Conservation (phyloP, 257 asterid genomes). For the Capsicum chinense region DNA sequence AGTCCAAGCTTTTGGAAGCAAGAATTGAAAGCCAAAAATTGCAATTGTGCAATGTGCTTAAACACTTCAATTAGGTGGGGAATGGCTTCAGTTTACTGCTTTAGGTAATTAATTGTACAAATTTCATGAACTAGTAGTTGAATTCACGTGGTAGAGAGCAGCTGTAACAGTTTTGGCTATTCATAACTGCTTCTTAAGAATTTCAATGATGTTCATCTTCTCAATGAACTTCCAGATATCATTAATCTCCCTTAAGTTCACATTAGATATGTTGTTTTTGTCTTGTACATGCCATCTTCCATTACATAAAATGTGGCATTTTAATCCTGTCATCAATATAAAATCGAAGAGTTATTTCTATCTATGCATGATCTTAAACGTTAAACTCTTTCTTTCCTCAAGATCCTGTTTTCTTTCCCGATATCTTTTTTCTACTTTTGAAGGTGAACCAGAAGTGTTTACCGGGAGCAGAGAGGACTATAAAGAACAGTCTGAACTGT, state of each 20-base stretch:
- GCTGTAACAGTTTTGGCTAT: background rate
- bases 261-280: background rate
- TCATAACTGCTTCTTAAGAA: background rate
- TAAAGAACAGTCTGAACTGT: background rate
- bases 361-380: background rate
- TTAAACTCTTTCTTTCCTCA: background rate
- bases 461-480: background rate
- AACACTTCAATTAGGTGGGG: constrained; percentile 34
- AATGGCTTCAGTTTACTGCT: constrained; percentile 13
- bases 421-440: background rate
- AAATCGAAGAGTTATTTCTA: background rate
- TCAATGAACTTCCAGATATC: constrained; percentile 16
- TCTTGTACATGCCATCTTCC: background rate
- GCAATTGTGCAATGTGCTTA: constrained; percentile 41
- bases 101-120: constrained; percentile 26
- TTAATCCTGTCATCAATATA: background rate
- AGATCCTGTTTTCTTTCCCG: background rate
- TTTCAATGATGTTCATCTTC: background rate
- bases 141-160: background rate
- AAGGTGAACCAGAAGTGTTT: background rate
- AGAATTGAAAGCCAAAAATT: constrained; percentile 47
- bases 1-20: constrained; percentile 44
- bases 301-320: background rate
- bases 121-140: constrained; percentile 20
- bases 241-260: background rate